phyloP scores from a whole-genome alignment of 2,329 filamentous ascomycete species.

The Alternaria solani region DNA sequence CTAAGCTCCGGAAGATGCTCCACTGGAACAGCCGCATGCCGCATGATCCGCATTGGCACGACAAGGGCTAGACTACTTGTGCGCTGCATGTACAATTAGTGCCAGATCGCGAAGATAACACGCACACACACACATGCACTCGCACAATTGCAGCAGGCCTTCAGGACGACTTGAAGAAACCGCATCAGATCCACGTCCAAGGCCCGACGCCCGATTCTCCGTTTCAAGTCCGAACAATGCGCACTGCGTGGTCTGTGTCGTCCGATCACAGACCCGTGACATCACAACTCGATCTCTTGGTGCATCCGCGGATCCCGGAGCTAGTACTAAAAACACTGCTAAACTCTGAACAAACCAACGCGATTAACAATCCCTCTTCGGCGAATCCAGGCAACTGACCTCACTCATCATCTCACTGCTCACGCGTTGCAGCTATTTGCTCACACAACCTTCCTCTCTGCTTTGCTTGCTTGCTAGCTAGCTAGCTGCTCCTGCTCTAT shows the following conservation, averaged over 20 bases:
- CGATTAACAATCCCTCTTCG: slow-evolving; percentile 4
- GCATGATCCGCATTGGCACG: slow-evolving; percentile 14
- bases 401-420: neutral
- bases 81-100: neutral
- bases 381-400: slow-evolving; percentile 1
- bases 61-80: neutral
- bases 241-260: neutral
- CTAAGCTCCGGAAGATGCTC: slow-evolving; percentile 8
- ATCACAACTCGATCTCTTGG: slow-evolving; percentile 3
- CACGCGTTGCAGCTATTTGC: neutral
- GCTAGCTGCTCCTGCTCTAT: neutral
- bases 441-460: neutral
- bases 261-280: neutral
- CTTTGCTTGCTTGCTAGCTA: neutral
- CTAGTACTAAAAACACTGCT: slow-evolving; percentile 2
- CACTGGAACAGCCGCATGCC: slow-evolving; percentile 11
- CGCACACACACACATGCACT: neutral
- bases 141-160: neutral
- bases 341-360: neutral
- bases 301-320: slow-evolving; percentile 17
- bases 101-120: neutral
- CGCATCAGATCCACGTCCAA: neutral
- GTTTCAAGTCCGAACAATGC: neutral
- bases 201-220: neutral
- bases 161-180: neutral